Base-by-base conservation (phyloP, 2,329 filamentous ascomycete species). In the Phialemoniopsis sp. region DNA sequence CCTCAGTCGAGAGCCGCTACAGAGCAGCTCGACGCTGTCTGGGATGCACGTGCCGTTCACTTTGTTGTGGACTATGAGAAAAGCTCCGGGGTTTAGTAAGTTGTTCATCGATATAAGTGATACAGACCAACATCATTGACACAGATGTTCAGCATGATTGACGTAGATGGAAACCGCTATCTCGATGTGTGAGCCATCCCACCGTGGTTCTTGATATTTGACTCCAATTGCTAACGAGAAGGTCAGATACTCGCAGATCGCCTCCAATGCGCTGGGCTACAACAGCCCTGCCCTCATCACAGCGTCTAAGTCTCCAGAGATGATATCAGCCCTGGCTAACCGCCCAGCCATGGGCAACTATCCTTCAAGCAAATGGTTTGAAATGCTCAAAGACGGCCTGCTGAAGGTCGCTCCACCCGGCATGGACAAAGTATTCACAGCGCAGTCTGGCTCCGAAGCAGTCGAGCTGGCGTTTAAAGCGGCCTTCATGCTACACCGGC, bases 401-500 rank as follows among this genome's bases (percentile, higher is more conserved):
- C 73, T 91, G 32, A 76, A 72, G 40, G 85, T 84, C 34, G 85
- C 87, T 1, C 87, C 87, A 34, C 82, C 81, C 58, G 86, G 86
- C 34, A 67, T 87, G 41, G 69, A 87, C 67, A 84, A 89, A 63
- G 85, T 90, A 52, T 90, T 90, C 68, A 91, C 87, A 34, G 85
- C 80, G 37, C 80, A 85, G 67, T 78, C 85, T 32, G 87, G 87
- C 43, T 89, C 85, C 28, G 87, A 91, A 57, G 87, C 87, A 61
- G 90, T 90, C 63, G 87, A 91, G 65, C 82, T 86, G 36, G 87
- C 87, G 41, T 91, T 86, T 75, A 91, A 91, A 67, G 87, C 87
- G 13, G 85, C 87, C 18, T 89, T 90, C 67, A 91, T 91, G 82
- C 88, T 80, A 68, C 80, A 80, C 60, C 75, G 82, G 36, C 84